A percentile compares a stretch with the other conserved stretches of the same genome.
Evolutionary conservation across 2,329 filamentous ascomycete species (phyloP).

Genomic region (Claviceps spartinae): DNA sequence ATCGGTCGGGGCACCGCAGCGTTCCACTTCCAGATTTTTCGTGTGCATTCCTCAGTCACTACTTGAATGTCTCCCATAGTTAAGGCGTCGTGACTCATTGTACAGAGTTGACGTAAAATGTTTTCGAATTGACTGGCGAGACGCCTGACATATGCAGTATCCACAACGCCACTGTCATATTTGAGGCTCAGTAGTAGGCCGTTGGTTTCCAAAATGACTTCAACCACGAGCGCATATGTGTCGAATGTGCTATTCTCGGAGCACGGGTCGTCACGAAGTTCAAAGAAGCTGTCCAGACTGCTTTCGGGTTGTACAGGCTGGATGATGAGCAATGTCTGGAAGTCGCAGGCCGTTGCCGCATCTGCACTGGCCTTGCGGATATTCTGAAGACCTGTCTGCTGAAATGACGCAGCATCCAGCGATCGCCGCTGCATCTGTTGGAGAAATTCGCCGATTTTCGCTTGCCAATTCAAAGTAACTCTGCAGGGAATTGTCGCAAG

Average conservation of each 20-base stretch:
- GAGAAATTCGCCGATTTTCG: slow-evolving; percentile 6
- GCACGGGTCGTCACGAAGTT: not conserved
- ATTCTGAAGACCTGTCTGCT: slow-evolving; percentile 6
- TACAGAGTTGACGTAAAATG: not conserved
- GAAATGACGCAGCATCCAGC: slow-evolving; percentile 8
- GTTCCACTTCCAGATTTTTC: slow-evolving; percentile 34
- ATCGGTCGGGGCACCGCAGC: slow-evolving; percentile 25
- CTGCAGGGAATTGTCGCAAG: slow-evolving; percentile 30
- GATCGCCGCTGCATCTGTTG: slow-evolving; percentile 7
- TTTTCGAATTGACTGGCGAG: not conserved
- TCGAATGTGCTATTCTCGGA: too few relatives aligned
- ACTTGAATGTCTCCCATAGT: not conserved
- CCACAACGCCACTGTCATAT: too few relatives aligned
- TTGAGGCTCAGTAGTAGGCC: too few relatives aligned
- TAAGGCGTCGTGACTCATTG: too few relatives aligned
- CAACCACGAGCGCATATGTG: too few relatives aligned
- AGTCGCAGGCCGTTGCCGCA: not conserved
- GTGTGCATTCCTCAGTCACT: not conserved
- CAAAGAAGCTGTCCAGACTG: not conserved
- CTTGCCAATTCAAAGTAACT: slow-evolving; percentile 18
- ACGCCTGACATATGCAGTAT: too few relatives aligned
- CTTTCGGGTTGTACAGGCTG: not conserved
- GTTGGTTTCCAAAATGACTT: too few relatives aligned
- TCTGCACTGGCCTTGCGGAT: not conserved
- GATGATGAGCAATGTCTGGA: not conserved